Evolutionary conservation across 768 basidiomycete species (phyloP).

Genomic region (Mycena crocata): DNA sequence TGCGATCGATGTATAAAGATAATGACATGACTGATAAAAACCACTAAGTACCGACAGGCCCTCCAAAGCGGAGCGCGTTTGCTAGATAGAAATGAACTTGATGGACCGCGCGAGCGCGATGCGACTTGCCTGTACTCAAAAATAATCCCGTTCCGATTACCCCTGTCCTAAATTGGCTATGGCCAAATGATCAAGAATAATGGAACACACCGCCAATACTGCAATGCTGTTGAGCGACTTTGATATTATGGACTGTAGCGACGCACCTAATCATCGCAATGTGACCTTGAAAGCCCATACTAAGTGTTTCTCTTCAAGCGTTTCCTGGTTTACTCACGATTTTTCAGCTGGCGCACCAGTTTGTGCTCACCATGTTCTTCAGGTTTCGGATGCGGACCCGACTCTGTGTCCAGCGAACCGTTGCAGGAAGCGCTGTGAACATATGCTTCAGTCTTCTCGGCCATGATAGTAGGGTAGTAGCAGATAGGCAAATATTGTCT

Average conservation of each 20-base stretch:
- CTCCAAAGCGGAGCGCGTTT: slow-evolving; percentile 60
- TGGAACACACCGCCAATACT: slow-evolving; percentile 64
- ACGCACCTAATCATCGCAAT: slow-evolving; percentile 30
- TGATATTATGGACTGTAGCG: neutral
- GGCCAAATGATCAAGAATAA: neutral
- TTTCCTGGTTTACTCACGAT: slow-evolving; percentile 16
- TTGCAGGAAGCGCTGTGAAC: neutral
- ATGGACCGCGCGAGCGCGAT: neutral
- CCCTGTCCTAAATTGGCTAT: neutral
- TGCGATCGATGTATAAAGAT: slow-evolving; percentile 24
- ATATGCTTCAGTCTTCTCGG: slow-evolving; percentile 18
- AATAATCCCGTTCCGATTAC: slow-evolving; percentile 64
- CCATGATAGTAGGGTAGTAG: neutral
- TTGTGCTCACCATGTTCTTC: slow-evolving; percentile 17
- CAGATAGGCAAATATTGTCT: neutral
- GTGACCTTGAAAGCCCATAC: slow-evolving; percentile 12
- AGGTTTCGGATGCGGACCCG: slow-evolving; percentile 1
- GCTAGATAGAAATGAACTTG: slow-evolving; percentile 37
- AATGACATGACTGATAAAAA: neutral
- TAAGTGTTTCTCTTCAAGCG: neutral
- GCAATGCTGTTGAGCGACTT: neutral
- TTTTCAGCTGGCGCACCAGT: slow-evolving; percentile 28
- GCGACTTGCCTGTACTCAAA: slow-evolving; percentile 62
- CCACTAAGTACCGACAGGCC: slow-evolving; percentile 67
- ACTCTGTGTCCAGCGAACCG: slow-evolving; percentile 13